Conservation (phyloP, 441 rosid species). For the Flueggea neowawraea region DNA sequence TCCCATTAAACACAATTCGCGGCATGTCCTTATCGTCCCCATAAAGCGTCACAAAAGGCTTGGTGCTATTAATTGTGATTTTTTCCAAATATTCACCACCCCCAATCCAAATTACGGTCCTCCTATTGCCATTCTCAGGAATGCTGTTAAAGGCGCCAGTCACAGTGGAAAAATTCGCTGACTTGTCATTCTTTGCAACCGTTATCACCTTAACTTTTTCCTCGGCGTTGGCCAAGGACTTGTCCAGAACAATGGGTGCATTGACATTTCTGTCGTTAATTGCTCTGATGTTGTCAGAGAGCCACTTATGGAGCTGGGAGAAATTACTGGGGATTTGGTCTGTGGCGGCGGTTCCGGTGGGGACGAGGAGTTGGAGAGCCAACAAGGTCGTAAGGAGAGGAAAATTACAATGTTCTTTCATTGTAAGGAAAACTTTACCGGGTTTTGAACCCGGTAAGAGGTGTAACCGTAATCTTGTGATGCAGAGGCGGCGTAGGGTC, state of each 20-base stretch:
- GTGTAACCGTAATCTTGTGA: no score
- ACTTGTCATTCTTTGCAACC: slow-evolving; percentile 3
- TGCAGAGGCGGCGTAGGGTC: no score
- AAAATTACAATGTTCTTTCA: not conserved
- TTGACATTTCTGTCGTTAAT: slow-evolving; percentile 1
- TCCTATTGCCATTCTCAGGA: slow-evolving; percentile 20
- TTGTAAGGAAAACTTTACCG: no score
- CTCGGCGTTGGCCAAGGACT: slow-evolving; percentile 21
- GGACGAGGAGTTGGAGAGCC: not conserved
- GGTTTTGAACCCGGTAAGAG: no score
- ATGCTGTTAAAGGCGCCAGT: slow-evolving; percentile 32
- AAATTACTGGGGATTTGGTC: slow-evolving; percentile 6
- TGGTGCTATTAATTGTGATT: slow-evolving; percentile 22
- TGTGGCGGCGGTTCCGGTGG: slow-evolving; percentile 2
- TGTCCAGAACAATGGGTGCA: slow-evolving; percentile 18
- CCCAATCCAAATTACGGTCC: slow-evolving; percentile 30
- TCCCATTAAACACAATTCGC: slow-evolving; percentile 33
- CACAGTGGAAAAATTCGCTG: slow-evolving; percentile 28
- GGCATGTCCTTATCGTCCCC: no score
- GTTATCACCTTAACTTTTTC: not conserved
- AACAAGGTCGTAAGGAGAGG: slow-evolving; percentile 1
- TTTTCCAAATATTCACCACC: slow-evolving; percentile 38
- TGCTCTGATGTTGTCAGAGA: slow-evolving; percentile 14
- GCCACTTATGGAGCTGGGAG: slow-evolving; percentile 21
- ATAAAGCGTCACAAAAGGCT: slow-evolving; percentile 31